Conservation (phyloP, 306 rosid genomes). For the Cicer bijugum region DNA sequence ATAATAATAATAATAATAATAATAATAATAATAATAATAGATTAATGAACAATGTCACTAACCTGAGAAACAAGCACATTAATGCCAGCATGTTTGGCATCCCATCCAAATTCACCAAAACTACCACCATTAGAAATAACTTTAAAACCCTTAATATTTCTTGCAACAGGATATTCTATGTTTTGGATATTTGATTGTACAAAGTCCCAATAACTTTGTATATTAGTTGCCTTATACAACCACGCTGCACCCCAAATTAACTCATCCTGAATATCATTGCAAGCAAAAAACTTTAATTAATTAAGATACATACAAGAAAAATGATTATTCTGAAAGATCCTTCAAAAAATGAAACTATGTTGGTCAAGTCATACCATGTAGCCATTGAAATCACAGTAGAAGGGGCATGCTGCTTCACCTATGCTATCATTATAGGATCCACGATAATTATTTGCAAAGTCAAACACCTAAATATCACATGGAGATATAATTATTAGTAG, state of each 20-base stretch:
- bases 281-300: background rate
- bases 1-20: no score
- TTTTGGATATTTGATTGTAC: conserved; percentile 39
- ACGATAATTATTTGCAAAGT: conserved; percentile 53
- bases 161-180: background rate
- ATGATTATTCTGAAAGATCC: background rate
- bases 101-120: conserved; percentile 62
- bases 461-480: conserved; percentile 46
- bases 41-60: no score
- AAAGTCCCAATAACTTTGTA: conserved; percentile 36
- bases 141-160: background rate
- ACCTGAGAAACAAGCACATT: conserved; percentile 60
- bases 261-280: conserved; percentile 50
- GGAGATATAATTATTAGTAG: background rate
- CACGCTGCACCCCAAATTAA: conserved; percentile 66
- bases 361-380: conserved; percentile 49
- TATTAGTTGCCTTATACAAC: conserved; percentile 50
- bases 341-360: background rate
- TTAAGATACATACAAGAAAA: background rate
- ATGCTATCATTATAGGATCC: conserved; percentile 52
- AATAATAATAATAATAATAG: no score
- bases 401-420: conserved; percentile 51
- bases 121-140: background rate
- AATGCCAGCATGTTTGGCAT: conserved; percentile 54
- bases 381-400: conserved; percentile 53